Conservation (phyloP, 1,284 basidiomycete species). For the Ceratobasidium sp. region DNA sequence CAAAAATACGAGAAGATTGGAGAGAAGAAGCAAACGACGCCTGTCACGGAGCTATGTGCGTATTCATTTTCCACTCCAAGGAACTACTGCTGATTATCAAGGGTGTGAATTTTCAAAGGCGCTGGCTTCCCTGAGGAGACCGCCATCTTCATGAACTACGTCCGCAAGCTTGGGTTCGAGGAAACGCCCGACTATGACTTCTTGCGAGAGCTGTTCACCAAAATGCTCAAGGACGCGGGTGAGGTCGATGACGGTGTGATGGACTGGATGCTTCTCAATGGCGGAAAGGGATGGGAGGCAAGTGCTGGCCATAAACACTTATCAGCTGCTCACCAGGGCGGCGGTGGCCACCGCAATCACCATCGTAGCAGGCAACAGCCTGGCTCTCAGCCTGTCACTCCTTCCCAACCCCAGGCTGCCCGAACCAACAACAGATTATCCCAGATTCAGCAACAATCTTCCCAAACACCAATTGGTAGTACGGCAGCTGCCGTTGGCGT, state of each 20-base stretch:
- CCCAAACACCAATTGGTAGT: constrained; percentile 29
- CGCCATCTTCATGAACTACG: constrained; percentile 97
- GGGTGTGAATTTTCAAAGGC: constrained; percentile 42
- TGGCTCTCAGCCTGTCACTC: constrained; percentile 17
- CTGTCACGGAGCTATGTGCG: constrained; percentile 89
- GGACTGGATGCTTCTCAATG: constrained; percentile 97
- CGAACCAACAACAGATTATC: constrained; percentile 37
- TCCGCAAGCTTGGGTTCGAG: constrained; percentile 94
- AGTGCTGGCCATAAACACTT: constrained; percentile 50
- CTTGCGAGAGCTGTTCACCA: constrained; percentile 91
- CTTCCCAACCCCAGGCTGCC: constrained; percentile 32
- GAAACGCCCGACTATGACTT: constrained; percentile 98
- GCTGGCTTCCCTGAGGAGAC: constrained; percentile 79
- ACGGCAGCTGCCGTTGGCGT: constrained; percentile 13
- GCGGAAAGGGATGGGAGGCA: constrained; percentile 89
- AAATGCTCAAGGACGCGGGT: constrained; percentile 88
- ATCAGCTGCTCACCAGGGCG: constrained; percentile 14
- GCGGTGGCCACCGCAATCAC: constrained; percentile 33
- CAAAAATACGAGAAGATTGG: constrained; percentile 99
- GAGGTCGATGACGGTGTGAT: constrained; percentile 94
- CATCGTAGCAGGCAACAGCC: constrained; percentile 26
- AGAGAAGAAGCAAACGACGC: constrained; percentile 96
- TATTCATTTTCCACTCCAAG: neutral
- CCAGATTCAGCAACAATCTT: constrained; percentile 28
- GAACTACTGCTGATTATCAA: neutral